Evolutionary conservation across 805 yeast genomes (phyloP).

Genomic region (Wickerhamia fluorescens): DNA sequence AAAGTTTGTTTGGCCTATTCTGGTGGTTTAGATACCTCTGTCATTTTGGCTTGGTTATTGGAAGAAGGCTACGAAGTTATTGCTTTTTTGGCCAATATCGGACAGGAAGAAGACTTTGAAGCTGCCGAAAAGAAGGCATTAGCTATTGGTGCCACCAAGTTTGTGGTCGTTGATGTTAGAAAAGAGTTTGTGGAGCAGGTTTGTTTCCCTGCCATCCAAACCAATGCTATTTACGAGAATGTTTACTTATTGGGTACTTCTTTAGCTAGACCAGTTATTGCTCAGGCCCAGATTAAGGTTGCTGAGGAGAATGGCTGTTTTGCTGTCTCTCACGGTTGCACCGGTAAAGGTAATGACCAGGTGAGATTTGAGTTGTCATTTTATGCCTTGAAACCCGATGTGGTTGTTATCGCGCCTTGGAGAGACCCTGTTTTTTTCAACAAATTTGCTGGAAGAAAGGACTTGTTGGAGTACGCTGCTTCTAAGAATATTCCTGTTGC

Average conservation of each 20-base stretch:
- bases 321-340: constrained; percentile 98
- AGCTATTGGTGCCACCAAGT: constrained; percentile 95
- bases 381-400: constrained; percentile 97
- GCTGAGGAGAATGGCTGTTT: constrained; percentile 98
- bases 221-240: constrained; percentile 96
- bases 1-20: constrained; percentile 99
- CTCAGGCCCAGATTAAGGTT: constrained; percentile 94
- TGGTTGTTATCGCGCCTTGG: constrained; percentile 98
- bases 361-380: constrained; percentile 95
- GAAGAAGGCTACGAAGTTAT: constrained; percentile 98
- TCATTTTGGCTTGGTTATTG: constrained; percentile 95
- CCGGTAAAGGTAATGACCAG: constrained; percentile 99
- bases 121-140: constrained; percentile 96
- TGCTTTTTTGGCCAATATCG: constrained; percentile 97
- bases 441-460: constrained; percentile 97
- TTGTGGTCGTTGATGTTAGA: constrained; percentile 90
- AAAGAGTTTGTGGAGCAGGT: constrained; percentile 90
- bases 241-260: constrained; percentile 96
- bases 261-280: constrained; percentile 97
- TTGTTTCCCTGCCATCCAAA: constrained; percentile 93
- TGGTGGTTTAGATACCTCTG: constrained; percentile 98
- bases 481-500: constrained; percentile 88
- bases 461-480: constrained; percentile 88
- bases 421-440: constrained; percentile 92
- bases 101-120: constrained; percentile 98